Evolutionary conservation across 768 basidiomycete species (phyloP), one percentile per base, ranked within the genome.

Genomic region (Suillus variegatus): DNA sequence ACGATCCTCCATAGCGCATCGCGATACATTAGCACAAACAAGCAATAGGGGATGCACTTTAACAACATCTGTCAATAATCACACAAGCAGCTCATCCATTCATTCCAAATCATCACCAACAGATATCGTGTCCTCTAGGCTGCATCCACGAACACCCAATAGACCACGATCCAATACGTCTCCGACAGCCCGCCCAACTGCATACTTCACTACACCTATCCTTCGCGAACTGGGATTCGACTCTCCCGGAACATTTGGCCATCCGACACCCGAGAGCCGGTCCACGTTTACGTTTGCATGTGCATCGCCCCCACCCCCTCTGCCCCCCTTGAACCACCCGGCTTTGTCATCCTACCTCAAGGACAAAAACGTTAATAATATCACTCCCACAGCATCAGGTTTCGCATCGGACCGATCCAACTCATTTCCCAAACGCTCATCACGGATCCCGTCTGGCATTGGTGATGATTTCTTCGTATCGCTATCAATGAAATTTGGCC

Each of bases 241-340:
- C 67, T 82, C 81, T 28, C 82, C 82, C 12, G 76, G 70, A 63
- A 83, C 82, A 0, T 80, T 82, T 65, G 82, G 82, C 10, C 65
- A 75, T 41, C 76, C 75, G 8, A 80, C 81, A 22, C 80, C 79
- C 4, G 67, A 69, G 60, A 70, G 69, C 41, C 57, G 65, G 60
- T 65, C 68, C 22, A 68, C 65, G 46, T 68, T 63, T 66, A 67
- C 69, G 43, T 67, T 67, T 72, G 74, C 69, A 71, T 62, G 57
- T 75, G 68, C 67, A 75, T 78, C 80, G 22, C 71, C 77, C 38
- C 81, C 76, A 5, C 87, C 87, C 10, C 86, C 87, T 16, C 70
- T 88, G 43, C 86, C 87, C n/a, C 79, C 85, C 18, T 79, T 87
- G 36, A 75, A 82, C 62, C 88, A 78, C 66, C 78, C 79, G 36